Base-by-base conservation (phyloP, 2,329 filamentous ascomycete genomes). In the Ophiosphaerella narmari region DNA sequence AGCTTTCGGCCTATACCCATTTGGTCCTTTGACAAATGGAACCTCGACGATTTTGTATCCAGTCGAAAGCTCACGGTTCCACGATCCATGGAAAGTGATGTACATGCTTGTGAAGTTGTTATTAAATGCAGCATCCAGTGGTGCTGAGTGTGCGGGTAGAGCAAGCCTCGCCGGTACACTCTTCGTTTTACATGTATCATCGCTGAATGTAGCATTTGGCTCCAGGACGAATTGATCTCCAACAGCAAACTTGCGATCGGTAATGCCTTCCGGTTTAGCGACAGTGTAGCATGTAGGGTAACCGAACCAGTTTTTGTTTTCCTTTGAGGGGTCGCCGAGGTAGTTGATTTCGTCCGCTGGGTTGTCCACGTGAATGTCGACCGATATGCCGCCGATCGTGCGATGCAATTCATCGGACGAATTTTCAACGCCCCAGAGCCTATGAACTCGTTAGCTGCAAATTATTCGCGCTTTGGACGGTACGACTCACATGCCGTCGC, bases 281-380 rank as follows among this genome's bases (percentile, higher is more conserved):
- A 86, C 74, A 0, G 86, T 78, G 60, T 86, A 86, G 73, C 87
- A 90, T 37, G 79, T 74, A 2, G 88, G 87, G 64, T 89, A 90
- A 7, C 87, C 87, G 63, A 86, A 87, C 72, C 88, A 88, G 3
- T 70, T 55, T 18, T 68, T 77, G 63, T 80, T 73, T 24, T 71
- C 58, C 34, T 48, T 56, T 0, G 57, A 39, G 0, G 78, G 78
- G 29, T 78, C 77, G 2, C 87, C 86, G 46, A 87, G 81, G 67
- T 82, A 88, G 70, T 90, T 90, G 65, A 90, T 74, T 70, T 90
- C 85, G 63, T 90, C 87, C n/a, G 79, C 87, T 0, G 87, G 87
- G 63, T 90, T 90, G 57, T 87, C 77, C 39, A 79, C 67, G 60
- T 87, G 84, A 36, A 89, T 79, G 53, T 89, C 85, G 8, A 77